phyloP scores from a whole-genome alignment of 305 asterid species.

The Fraxinus platypoda region DNA sequence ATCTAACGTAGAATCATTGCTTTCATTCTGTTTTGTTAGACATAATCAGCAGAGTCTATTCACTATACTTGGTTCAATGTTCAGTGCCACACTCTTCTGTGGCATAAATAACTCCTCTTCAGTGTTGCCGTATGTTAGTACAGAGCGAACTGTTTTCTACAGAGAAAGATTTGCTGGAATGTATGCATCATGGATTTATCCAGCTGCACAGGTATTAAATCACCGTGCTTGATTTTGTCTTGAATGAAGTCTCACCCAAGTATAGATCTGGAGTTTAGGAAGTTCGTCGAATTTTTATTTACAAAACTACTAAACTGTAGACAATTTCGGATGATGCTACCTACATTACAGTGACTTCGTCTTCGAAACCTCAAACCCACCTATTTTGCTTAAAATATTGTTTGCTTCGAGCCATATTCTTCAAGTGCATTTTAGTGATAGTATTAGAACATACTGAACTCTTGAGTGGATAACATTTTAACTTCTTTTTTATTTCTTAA shows the following conservation, averaged over 20 bases:
- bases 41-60: conserved; percentile 45
- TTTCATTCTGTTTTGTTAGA: conserved; percentile 18
- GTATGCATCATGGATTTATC: conserved; percentile 54
- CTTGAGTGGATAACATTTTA: not conserved
- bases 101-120: conserved; percentile 47
- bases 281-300: not conserved
- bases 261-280: not conserved
- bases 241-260: not conserved
- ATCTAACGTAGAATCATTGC: not conserved
- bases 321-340: not conserved
- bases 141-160: conserved; percentile 44
- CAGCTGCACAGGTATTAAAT: conserved; percentile 37
- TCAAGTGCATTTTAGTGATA: not conserved
- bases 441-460: not conserved
- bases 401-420: not conserved
- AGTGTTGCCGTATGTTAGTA: conserved; percentile 40
- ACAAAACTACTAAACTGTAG: not conserved
- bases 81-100: conserved; percentile 33
- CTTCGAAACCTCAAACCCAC: not conserved
- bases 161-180: conserved; percentile 52
- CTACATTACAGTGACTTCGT: not conserved
- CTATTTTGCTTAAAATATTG: not conserved
- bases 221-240: not conserved
- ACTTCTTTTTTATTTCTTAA: not conserved
- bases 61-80: conserved; percentile 48